A percentile compares a stretch with the other conserved stretches of the same genome.
phyloP scores from a whole-genome alignment of 768 basidiomycete species.

The Suillus weaverae region DNA sequence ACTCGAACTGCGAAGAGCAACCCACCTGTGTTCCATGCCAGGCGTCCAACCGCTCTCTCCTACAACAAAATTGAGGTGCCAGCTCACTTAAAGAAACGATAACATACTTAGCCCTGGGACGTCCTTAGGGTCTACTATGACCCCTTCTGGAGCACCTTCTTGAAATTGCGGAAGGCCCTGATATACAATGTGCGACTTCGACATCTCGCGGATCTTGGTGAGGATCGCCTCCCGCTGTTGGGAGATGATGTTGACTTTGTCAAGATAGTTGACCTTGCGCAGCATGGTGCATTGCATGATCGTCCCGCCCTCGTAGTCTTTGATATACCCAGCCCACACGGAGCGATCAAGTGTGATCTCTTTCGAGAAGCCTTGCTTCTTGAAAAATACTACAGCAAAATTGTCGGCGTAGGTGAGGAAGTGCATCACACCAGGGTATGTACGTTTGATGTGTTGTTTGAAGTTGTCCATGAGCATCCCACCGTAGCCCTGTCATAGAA shows the following conservation, averaged over 20 bases:
- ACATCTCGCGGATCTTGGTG: slow-evolving; percentile 83
- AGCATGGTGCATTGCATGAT: slow-evolving; percentile 99
- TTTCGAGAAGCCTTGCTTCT: slow-evolving; percentile 98
- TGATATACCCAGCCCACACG: slow-evolving; percentile 98
- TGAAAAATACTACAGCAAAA: slow-evolving; percentile 98
- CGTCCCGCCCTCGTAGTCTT: slow-evolving; percentile 98
- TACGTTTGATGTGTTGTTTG: slow-evolving; percentile 85
- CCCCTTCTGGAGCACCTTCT: slow-evolving; percentile 49
- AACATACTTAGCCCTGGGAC: slow-evolving; percentile 85
- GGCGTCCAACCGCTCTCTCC: slow-evolving; percentile 93
- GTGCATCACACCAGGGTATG: slow-evolving; percentile 86
- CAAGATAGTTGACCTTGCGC: slow-evolving; percentile 86
- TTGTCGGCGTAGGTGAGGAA: slow-evolving; percentile 99
- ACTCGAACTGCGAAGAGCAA: slow-evolving; percentile 7
- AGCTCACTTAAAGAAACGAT: slow-evolving; percentile 9
- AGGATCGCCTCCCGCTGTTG: slow-evolving; percentile 89
- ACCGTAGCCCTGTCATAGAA: slow-evolving; percentile 78
- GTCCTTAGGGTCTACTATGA: slow-evolving; percentile 66
- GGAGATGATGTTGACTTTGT: slow-evolving; percentile 71
- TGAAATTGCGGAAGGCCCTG: slow-evolving; percentile 77
- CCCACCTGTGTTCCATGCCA: slow-evolving; percentile 73
- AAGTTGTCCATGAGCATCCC: slow-evolving; percentile 98
- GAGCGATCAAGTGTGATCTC: slow-evolving; percentile 91
- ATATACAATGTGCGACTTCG: slow-evolving; percentile 83
- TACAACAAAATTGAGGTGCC: slow-evolving; percentile 28